phyloP scores from a whole-genome alignment of 2,329 filamentous ascomycete species.

The Diaporthe sp. region DNA sequence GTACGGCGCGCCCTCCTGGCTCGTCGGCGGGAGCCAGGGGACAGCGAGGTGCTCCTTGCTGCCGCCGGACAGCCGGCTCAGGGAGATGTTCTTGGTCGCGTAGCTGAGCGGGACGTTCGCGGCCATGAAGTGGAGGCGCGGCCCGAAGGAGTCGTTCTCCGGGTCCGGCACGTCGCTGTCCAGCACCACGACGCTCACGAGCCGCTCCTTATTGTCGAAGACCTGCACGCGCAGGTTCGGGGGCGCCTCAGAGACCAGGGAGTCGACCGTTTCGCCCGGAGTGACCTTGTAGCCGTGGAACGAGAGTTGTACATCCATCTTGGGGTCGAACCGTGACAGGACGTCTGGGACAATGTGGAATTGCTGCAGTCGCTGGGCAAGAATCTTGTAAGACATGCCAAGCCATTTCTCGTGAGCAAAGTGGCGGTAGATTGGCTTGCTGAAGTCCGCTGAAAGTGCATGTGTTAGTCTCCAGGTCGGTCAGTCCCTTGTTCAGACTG shows the following conservation, averaged over 20 bases:
- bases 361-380: slow-evolving; percentile 88
- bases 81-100: slow-evolving; percentile 42
- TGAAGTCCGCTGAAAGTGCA: slow-evolving; percentile 83
- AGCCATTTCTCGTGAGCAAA: slow-evolving; percentile 92
- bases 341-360: slow-evolving; percentile 92
- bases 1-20: slow-evolving; percentile 91
- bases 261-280: slow-evolving; percentile 85
- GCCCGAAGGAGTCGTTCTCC: slow-evolving; percentile 80
- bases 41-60: slow-evolving; percentile 76
- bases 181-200: slow-evolving; percentile 87
- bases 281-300: slow-evolving; percentile 80
- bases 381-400: slow-evolving; percentile 82
- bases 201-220: slow-evolving; percentile 84
- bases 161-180: slow-evolving; percentile 91
- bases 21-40: slow-evolving; percentile 88
- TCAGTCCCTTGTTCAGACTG: not conserved
- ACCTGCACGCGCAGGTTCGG: slow-evolving; percentile 86
- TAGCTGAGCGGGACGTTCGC: slow-evolving; percentile 68
- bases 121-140: slow-evolving; percentile 90
- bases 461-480: slow-evolving; percentile 14
- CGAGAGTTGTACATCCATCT: slow-evolving; percentile 83
- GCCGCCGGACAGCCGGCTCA: slow-evolving; percentile 52
- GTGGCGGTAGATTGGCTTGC: slow-evolving; percentile 94
- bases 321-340: slow-evolving; percentile 82
- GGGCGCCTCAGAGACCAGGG: slow-evolving; percentile 77